phyloP scores from a whole-genome alignment of 2,329 filamentous ascomycete genomes.

The Tolypocladium cylindrosporum region DNA sequence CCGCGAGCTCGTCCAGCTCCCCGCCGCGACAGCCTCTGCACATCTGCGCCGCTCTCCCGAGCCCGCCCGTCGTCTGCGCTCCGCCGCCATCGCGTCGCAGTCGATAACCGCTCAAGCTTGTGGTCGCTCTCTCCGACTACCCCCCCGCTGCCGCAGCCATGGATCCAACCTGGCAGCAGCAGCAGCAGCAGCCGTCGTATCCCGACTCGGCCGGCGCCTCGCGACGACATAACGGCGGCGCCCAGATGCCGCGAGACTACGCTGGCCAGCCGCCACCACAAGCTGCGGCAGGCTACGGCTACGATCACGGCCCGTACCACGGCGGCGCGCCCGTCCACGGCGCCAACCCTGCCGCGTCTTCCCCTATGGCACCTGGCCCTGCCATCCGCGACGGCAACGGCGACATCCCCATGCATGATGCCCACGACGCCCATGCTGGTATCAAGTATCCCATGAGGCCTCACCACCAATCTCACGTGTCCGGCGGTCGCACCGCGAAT shows the following conservation, averaged over 20 bases:
- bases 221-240: conserved; percentile 50
- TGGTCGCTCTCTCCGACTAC: conserved; percentile 2
- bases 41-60: background rate
- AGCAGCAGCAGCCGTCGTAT: conserved; percentile 37
- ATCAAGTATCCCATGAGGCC: conserved; percentile 79
- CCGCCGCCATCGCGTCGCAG: background rate
- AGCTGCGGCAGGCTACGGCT: conserved; percentile 28
- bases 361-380: conserved; percentile 41
- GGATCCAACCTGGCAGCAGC: conserved; percentile 55
- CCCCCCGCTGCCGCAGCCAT: conserved; percentile 24
- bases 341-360: conserved; percentile 40
- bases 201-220: conserved; percentile 52
- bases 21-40: background rate
- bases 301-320: conserved; percentile 61
- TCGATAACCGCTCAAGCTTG: background rate
- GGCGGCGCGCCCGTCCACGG: conserved; percentile 21
- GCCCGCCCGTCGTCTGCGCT: background rate
- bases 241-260: conserved; percentile 39
- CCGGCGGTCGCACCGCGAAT: conserved; percentile 40
- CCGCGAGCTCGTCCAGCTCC: background rate
- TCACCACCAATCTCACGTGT: conserved; percentile 64
- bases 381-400: conserved; percentile 62
- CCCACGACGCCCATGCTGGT: conserved; percentile 69
- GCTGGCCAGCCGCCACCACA: conserved; percentile 22
- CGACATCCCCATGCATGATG: conserved; percentile 80